phyloP scores from a whole-genome alignment of 2,329 filamentous ascomycete species.

The Achaetomium macrosporum region DNA sequence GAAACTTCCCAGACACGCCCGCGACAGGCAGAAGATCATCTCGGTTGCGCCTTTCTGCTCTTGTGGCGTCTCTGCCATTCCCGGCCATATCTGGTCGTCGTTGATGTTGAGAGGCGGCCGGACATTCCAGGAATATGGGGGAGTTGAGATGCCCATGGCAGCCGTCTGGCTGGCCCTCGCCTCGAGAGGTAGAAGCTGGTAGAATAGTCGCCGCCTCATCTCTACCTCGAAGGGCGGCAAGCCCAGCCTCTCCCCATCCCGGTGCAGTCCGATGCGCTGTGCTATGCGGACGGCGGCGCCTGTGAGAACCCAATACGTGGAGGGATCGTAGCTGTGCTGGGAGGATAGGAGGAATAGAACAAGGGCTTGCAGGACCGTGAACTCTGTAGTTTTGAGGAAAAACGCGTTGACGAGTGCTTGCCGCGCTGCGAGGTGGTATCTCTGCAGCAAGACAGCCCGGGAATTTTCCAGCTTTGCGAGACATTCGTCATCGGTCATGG shows the following conservation, averaged over 20 bases:
- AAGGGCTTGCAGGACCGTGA: not conserved
- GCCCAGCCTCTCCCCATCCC: conserved; percentile 35
- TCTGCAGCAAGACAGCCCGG: not conserved
- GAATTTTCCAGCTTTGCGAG: not conserved
- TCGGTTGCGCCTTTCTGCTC: not conserved
- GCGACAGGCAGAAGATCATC: not conserved
- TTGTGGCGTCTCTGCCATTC: not conserved
- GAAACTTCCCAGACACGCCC: not conserved
- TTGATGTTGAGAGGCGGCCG: not conserved
- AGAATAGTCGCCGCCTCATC: conserved; percentile 44
- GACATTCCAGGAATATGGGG: not conserved
- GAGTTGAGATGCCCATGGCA: not conserved
- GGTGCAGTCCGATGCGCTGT: conserved; percentile 48
- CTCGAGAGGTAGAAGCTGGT: not conserved
- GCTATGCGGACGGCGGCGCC: conserved; percentile 48
- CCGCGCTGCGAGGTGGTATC: not conserved
- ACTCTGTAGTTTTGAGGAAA: not conserved
- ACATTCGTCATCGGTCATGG: not conserved
- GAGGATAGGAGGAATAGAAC: not conserved
- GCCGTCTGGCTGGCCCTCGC: not conserved
- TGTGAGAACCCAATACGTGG: conserved; percentile 35
- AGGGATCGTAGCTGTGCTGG: not conserved
- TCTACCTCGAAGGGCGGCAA: conserved; percentile 43
- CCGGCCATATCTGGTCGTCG: not conserved
- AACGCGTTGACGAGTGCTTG: not conserved